Conservation (phyloP, 805 yeast species). For the Yarrowia osloensis region DNA sequence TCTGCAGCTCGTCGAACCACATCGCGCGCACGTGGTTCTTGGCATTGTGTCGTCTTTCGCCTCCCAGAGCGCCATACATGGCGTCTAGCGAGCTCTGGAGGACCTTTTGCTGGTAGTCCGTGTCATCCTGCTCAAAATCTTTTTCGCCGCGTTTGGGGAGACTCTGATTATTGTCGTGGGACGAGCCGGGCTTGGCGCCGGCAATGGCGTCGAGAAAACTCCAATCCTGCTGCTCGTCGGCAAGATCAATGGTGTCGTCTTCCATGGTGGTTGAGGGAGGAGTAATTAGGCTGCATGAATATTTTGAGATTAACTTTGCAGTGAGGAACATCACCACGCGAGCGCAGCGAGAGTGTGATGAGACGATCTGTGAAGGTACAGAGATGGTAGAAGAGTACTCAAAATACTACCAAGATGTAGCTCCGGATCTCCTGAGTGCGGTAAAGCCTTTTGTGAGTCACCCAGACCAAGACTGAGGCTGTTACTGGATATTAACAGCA, state of each 20-base stretch:
- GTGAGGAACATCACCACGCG: neutral
- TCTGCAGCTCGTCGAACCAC: constrained; percentile 45
- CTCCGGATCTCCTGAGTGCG: too few relatives aligned
- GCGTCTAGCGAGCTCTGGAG: constrained; percentile 60
- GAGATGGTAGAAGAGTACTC: too few relatives aligned
- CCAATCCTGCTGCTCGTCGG: constrained; percentile 49
- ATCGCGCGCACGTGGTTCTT: constrained; percentile 58
- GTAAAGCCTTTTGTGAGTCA: too few relatives aligned
- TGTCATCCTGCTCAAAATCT: constrained; percentile 83
- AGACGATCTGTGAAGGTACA: too few relatives aligned
- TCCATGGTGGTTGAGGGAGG: constrained; percentile 26
- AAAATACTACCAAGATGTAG: too few relatives aligned
- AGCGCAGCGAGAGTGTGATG: too few relatives aligned
- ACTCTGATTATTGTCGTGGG: neutral
- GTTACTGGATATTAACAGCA: too few relatives aligned
- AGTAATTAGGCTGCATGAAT: neutral
- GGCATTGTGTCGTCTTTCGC: constrained; percentile 41
- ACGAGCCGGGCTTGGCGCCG: constrained; percentile 9
- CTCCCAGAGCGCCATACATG: constrained; percentile 68
- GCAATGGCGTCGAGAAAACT: constrained; percentile 37
- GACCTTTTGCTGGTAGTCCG: constrained; percentile 51
- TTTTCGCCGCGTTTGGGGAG: constrained; percentile 80
- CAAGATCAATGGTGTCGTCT: constrained; percentile 37
- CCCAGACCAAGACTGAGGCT: too few relatives aligned
- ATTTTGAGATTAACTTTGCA: neutral